Conservation (phyloP, 805 yeast genomes). For the Millerozyma acaciae region DNA sequence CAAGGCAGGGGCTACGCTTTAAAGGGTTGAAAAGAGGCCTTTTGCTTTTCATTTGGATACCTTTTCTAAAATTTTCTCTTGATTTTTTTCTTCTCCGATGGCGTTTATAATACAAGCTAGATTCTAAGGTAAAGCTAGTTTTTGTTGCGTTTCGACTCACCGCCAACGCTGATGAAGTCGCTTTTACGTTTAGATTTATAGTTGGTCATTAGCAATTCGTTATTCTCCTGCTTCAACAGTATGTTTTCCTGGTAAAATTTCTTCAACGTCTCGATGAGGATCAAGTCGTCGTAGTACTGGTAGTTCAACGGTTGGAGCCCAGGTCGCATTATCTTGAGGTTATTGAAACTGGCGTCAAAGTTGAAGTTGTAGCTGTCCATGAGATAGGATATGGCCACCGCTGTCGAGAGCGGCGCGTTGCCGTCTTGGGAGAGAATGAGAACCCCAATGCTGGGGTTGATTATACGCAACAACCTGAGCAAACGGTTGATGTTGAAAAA, state of each 20-base stretch:
- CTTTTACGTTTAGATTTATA: slow-evolving; percentile 26
- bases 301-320: slow-evolving; percentile 19
- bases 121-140: too few relatives aligned
- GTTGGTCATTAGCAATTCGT: slow-evolving; percentile 23
- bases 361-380: slow-evolving; percentile 40
- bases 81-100: too few relatives aligned
- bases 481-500: slow-evolving; percentile 35
- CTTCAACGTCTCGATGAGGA: slow-evolving; percentile 36
- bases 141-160: slow-evolving; percentile 18
- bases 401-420: slow-evolving; percentile 23
- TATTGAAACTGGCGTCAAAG: slow-evolving; percentile 24
- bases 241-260: slow-evolving; percentile 34
- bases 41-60: too few relatives aligned
- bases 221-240: slow-evolving; percentile 24
- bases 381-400: slow-evolving; percentile 31
- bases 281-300: slow-evolving; percentile 36
- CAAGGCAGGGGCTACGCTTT: too few relatives aligned
- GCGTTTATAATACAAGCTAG: too few relatives aligned
- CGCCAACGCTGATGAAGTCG: slow-evolving; percentile 14
- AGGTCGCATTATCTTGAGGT: slow-evolving; percentile 18
- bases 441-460: slow-evolving; percentile 28
- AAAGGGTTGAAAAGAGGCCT: too few relatives aligned
- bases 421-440: slow-evolving; percentile 33
- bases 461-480: slow-evolving; percentile 29
- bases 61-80: too few relatives aligned